Evolutionary conservation across 345 rosid genomes (phyloP), one percentile per base, ranked within the genome.

Genomic region (Aquilaria malaccensis): DNA sequence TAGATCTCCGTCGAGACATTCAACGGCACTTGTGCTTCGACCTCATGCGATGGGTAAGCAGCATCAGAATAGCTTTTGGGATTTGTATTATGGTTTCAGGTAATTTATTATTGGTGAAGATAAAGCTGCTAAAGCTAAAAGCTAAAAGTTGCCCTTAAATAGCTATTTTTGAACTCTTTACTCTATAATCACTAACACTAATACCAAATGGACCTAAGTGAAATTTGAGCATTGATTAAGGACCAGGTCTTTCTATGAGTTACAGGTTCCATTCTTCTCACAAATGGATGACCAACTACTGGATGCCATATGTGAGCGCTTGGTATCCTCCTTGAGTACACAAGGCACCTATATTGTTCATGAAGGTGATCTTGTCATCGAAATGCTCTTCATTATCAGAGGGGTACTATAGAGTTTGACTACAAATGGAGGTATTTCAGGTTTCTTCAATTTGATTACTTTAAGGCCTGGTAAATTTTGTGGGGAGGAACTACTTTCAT

Each of bases 201-300:
- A 22, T 22, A 22, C 0, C 22, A 22, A 22, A 22, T 22, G 22
- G 22, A 0, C 22, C 22, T 22, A 22, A 22, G 22, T 22, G 22
- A 22, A 22, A 22, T 22, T 22, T 22, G 22, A 22, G 22, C 22
- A 22, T 22, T 22, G 22, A 22, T 22, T 22, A 22, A 22, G 22
- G 22, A 22, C 22, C 22, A 22, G 22, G 22, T 22, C 22, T 22
- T 22, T 22, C 22, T 22, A 22, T 22, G 22, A 22, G 22, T 65
- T 72, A 68, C 74, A 94, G 96, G 97, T 94, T 13, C 92, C 95
- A 12, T 90, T 94, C 67, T 94, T 94, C 83, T 79, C 96, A 1
- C 97, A 90, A 64, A 90, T 94, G 99, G 99, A 94, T 74, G 92
- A 86, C 74, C 97, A 88, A 62, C 84, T 94, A 15, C 92, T 90